Percentiles rank a stretch among this genome's conserved stretches.
Evolutionary conservation across 306 rosid species (phyloP).

Genomic region (Sindora glabra): DNA sequence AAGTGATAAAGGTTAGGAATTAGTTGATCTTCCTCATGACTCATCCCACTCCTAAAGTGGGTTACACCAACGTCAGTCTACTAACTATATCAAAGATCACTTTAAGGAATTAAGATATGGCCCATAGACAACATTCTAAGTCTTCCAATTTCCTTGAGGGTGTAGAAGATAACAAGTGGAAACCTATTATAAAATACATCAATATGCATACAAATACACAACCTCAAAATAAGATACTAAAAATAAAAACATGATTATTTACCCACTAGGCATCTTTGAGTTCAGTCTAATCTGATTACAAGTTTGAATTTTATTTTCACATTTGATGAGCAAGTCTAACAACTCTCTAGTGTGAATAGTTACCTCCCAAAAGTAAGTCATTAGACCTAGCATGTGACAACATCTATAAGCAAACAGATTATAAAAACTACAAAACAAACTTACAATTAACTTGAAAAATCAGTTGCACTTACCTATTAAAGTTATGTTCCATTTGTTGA

Average conservation of each 20-base stretch:
- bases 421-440: neutral
- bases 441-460: neutral
- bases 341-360: conserved; percentile 96
- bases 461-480: conserved; percentile 53
- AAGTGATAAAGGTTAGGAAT: conserved; percentile 96
- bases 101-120: conserved; percentile 95
- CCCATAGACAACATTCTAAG: conserved; percentile 99
- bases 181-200: conserved; percentile 43
- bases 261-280: conserved; percentile 99
- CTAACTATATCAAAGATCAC: conserved; percentile 94
- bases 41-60: conserved; percentile 99
- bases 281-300: conserved; percentile 94
- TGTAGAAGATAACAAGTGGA: conserved; percentile 97
- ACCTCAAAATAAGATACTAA: neutral
- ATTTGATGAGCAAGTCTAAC: conserved; percentile 88
- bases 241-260: neutral
- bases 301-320: conserved; percentile 97
- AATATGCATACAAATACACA: neutral
- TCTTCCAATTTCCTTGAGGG: conserved; percentile 98
- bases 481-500: conserved; percentile 97
- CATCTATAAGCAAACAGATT: neutral
- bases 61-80: conserved; percentile 99
- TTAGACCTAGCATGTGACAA: conserved; percentile 47
- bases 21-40: conserved; percentile 96
- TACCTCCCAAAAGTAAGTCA: conserved; percentile 99